These are phyloP conservation scores for Suillus subalutaceus DNA, from an alignment of 768 basidiomycete species.

Conservation along the genomic window DNA sequence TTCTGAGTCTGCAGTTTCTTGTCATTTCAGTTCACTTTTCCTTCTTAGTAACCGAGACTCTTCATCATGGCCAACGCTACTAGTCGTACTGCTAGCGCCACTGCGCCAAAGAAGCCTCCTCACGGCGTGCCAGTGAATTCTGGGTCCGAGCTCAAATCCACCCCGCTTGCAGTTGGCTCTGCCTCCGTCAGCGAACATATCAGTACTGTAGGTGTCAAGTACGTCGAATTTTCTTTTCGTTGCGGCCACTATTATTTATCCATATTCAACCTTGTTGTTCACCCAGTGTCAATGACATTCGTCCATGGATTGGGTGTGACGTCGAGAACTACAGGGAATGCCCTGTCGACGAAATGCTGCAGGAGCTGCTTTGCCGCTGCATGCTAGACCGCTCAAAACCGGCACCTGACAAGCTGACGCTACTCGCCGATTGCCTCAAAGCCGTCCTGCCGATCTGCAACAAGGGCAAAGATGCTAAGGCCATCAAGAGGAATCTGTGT, in stretches of 20 bases:
- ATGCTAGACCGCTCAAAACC: not conserved
- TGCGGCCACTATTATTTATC: not conserved
- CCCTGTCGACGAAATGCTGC: not conserved
- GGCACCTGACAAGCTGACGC: not conserved
- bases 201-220: not conserved
- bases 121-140: not conserved
- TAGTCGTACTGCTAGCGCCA: not conserved
- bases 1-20: not conserved
- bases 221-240: not conserved
- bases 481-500: not conserved
- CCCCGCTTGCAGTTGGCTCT: constrained; percentile 4
- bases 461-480: not conserved
- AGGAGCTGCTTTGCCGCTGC: constrained; percentile 6
- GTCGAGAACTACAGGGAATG: not conserved
- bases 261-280: not conserved
- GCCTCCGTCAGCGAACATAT: constrained; percentile 2
- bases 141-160: not conserved
- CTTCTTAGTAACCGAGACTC: not conserved
- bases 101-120: not conserved
- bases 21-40: not conserved
- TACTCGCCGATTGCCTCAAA: not conserved
- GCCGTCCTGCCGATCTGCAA: constrained; percentile 9
- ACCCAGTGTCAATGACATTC: not conserved
- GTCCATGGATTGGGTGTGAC: not conserved
- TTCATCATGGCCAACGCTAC: not conserved